phyloP scores from a whole-genome alignment of 352 stramenopile genomes.

The Globisporangium carolinianum region DNA sequence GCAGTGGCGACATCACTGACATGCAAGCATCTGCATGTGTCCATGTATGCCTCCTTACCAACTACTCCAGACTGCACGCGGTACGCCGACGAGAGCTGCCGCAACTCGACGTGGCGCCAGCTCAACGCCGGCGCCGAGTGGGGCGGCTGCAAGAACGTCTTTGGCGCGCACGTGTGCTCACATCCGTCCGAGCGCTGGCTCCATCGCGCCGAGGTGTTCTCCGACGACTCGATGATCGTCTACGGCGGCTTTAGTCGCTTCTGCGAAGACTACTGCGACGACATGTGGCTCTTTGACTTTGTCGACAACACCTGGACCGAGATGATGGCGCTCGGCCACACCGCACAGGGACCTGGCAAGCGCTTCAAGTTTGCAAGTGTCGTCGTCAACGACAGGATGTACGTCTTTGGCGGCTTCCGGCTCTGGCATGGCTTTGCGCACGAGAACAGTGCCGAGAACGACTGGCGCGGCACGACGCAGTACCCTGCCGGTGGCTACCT shows the following conservation, averaged over 20 bases:
- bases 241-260: slow-evolving; percentile 91
- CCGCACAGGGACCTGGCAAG: slow-evolving; percentile 64
- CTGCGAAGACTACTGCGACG: slow-evolving; percentile 95
- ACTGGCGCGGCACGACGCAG: slow-evolving; percentile 69
- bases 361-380: slow-evolving; percentile 91
- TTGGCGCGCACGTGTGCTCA: slow-evolving; percentile 83
- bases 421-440: slow-evolving; percentile 94
- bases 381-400: slow-evolving; percentile 45
- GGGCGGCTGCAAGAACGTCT: slow-evolving; percentile 87
- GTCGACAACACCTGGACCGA: slow-evolving; percentile 86
- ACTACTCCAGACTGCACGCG: slow-evolving; percentile 57
- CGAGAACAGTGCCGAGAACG: slow-evolving; percentile 85
- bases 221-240: slow-evolving; percentile 87
- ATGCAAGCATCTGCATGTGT: not conserved
- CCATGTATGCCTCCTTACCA: not conserved
- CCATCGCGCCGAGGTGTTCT: slow-evolving; percentile 86
- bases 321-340: slow-evolving; percentile 70
- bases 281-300: slow-evolving; percentile 95
- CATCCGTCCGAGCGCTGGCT: slow-evolving; percentile 86
- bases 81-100: slow-evolving; percentile 84
- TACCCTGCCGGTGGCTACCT: slow-evolving; percentile 91
- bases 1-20: no score
- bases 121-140: slow-evolving; percentile 83
- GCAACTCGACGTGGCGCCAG: slow-evolving; percentile 74
- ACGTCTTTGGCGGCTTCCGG: slow-evolving; percentile 89